Percentiles rank a stretch among this genome's conserved stretches.
These are phyloP conservation scores for Coniosporium apollinis DNA, from an alignment of 495 filamentous ascomycete genomes.

Conservation along the genomic window DNA sequence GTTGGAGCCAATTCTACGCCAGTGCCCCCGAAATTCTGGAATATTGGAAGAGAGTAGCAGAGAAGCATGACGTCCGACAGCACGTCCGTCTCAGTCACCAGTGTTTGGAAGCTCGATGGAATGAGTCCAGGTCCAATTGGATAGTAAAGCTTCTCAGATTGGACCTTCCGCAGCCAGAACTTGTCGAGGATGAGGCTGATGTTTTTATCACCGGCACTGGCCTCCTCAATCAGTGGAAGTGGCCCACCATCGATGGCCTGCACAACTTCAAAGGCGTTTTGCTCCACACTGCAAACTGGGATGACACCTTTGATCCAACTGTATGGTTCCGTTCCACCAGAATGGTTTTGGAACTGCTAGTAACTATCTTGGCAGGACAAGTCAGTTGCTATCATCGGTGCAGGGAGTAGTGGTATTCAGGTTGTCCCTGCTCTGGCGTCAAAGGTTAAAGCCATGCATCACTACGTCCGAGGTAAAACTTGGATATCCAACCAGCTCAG, in stretches of 20 bases:
- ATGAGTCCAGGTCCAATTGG: neutral
- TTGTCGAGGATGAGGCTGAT: constrained; percentile 1
- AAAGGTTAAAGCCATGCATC: neutral
- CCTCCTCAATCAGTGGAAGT: constrained; percentile 9
- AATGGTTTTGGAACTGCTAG: neutral
- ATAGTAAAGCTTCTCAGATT: neutral
- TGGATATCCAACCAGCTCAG: neutral
- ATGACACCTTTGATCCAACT: neutral
- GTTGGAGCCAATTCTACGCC: neutral
- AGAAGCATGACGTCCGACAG: neutral
- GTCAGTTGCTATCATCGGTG: neutral
- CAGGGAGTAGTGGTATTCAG: neutral
- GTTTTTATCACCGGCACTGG: constrained; percentile 10
- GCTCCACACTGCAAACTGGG: constrained; percentile 6
- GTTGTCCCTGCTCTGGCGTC: neutral
- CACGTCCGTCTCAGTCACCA: neutral
- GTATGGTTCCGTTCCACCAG: too few relatives aligned
- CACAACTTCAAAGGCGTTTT: constrained; percentile 9
- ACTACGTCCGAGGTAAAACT: neutral
- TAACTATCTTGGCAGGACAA: neutral
- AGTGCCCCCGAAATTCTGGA: neutral
- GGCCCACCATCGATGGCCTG: constrained; percentile 10
- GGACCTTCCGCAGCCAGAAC: neutral
- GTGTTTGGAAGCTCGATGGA: neutral
- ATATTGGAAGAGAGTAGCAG: neutral